phyloP scores from a whole-genome alignment of 2,329 filamentous ascomycete species.

The Fusarium chuoi region DNA sequence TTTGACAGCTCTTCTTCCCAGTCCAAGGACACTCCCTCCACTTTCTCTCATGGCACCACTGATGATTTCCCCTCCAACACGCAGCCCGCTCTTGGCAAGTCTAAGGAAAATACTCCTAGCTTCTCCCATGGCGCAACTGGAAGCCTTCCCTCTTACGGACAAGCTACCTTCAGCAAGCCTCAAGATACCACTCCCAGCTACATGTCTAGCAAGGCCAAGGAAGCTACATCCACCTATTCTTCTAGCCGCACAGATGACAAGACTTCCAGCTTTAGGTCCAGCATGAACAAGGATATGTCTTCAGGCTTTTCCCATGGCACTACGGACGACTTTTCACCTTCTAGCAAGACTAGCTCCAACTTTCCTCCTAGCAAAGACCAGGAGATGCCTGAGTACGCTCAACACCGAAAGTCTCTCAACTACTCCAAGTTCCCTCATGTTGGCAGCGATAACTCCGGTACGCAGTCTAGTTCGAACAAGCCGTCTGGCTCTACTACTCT shows the following conservation, averaged over 20 bases:
- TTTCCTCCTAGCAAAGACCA: background rate
- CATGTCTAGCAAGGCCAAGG: background rate
- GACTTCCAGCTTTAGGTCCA: background rate
- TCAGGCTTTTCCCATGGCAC: background rate
- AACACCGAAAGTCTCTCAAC: background rate
- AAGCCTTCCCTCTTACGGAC: background rate
- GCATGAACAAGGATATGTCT: background rate
- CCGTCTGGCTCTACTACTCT: background rate
- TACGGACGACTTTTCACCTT: background rate
- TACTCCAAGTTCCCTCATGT: constrained; percentile 5
- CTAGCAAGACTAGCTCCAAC: background rate
- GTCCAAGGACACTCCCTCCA: background rate
- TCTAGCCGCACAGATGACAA: background rate
- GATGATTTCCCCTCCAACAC: background rate
- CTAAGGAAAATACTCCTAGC: background rate
- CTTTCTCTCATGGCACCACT: background rate
- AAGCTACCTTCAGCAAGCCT: background rate
- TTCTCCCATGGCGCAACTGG: background rate
- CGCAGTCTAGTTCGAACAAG: background rate
- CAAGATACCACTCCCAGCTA: background rate
- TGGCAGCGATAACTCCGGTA: accelerated
- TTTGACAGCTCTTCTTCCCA: background rate
- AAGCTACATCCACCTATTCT: background rate
- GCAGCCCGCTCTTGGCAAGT: background rate
- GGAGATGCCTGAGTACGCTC: background rate